These are phyloP conservation scores for Cystobasidium ongulense DNA, from an alignment of 768 basidiomycete genomes.

Conservation along the genomic window DNA sequence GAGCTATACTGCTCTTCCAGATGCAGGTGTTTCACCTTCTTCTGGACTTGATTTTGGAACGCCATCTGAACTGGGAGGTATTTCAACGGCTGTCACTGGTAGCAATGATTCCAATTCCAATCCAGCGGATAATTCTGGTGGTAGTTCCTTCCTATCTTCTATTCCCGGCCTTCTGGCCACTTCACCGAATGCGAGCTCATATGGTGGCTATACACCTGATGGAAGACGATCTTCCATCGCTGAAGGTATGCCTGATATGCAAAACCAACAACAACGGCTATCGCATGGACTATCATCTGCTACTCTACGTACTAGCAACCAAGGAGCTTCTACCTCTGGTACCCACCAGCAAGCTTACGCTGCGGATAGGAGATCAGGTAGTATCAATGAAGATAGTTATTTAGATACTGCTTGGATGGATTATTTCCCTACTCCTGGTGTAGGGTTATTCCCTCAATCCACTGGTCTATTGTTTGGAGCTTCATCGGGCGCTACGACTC, in stretches of 20 bases:
- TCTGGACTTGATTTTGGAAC: neutral
- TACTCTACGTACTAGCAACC: too few relatives aligned
- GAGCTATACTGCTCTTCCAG: neutral
- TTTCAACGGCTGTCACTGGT: too few relatives aligned
- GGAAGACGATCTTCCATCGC: neutral
- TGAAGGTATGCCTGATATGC: neutral
- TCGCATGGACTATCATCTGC: neutral
- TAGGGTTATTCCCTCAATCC: slow-evolving; percentile 1
- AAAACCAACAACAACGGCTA: neutral
- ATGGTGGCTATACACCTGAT: neutral
- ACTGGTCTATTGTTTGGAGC: neutral
- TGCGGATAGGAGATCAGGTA: too few relatives aligned
- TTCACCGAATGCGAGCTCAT: neutral
- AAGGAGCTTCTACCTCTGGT: too few relatives aligned
- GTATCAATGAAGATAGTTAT: neutral
- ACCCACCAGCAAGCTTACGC: too few relatives aligned
- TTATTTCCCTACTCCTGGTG: slow-evolving; percentile 20
- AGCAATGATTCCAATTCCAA: neutral
- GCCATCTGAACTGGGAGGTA: neutral
- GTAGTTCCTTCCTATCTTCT: neutral
- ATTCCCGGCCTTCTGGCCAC: neutral
- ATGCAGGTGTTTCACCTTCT: neutral
- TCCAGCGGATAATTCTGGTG: neutral
- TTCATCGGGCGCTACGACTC: neutral
- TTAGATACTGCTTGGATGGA: slow-evolving; percentile 25